phyloP scores from a whole-genome alignment of 164 flowering plant species.

The Cinnamomum chago region DNA sequence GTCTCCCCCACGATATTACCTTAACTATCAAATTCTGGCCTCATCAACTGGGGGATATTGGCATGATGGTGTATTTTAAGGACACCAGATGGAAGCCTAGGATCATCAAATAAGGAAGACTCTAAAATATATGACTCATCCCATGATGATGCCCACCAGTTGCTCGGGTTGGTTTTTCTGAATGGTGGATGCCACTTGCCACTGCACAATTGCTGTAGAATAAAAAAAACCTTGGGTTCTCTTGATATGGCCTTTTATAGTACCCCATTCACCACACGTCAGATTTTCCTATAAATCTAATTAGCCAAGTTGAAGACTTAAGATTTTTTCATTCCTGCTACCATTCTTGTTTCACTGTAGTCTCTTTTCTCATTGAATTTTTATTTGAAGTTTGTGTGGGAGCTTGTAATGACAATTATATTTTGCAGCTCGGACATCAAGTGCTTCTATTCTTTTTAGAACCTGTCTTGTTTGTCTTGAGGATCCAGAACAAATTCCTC shows the following conservation, averaged over 20 bases:
- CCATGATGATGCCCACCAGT: not conserved
- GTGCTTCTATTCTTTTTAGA: slow-evolving; percentile 40
- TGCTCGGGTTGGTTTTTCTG: not conserved
- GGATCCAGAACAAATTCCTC: slow-evolving; percentile 52
- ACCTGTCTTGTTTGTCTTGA: slow-evolving; percentile 86
- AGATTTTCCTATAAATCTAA: not conserved
- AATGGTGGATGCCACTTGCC: not conserved
- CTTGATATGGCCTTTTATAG: not conserved
- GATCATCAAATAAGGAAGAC: not conserved
- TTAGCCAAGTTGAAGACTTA: not conserved
- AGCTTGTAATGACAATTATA: not conserved
- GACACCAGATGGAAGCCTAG: not conserved
- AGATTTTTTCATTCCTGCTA: not conserved
- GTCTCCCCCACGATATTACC: not conserved
- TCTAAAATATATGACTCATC: not conserved
- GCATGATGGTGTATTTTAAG: not conserved
- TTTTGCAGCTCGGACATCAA: slow-evolving; percentile 43
- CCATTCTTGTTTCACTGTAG: not conserved
- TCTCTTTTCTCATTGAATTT: not conserved
- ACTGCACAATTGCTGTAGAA: not conserved
- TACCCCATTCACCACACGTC: not conserved
- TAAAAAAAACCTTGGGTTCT: not conserved
- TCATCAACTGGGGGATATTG: not conserved
- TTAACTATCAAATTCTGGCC: not conserved
- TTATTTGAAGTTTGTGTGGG: not conserved